phyloP scores from a whole-genome alignment of 2,329 filamentous ascomycete genomes.

The Diaporthe citrichinensis region DNA sequence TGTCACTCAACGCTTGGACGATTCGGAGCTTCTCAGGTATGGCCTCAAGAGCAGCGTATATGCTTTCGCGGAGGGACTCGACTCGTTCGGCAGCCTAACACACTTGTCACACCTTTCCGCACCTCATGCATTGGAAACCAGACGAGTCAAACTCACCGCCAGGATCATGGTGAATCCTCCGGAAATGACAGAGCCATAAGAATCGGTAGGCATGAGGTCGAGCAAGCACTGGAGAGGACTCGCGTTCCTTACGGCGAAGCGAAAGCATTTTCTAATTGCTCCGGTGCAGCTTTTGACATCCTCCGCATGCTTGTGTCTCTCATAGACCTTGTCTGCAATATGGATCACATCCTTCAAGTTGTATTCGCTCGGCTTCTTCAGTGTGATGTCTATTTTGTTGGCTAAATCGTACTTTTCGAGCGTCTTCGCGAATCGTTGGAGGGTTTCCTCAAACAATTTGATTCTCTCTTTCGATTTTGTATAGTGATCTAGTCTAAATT shows the following conservation, averaged over 20 bases:
- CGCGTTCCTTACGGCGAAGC: background rate
- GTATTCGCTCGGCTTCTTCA: background rate
- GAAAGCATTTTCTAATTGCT: background rate
- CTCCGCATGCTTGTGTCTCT: background rate
- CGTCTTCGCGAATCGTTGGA: no score
- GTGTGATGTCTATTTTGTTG: background rate
- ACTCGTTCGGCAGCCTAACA: background rate
- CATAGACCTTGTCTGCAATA: background rate
- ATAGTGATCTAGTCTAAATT: no score
- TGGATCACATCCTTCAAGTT: background rate
- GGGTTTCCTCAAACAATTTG: no score
- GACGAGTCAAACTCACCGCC: background rate
- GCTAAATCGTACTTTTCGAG: background rate
- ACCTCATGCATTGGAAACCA: background rate
- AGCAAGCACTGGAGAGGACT: background rate
- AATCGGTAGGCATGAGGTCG: background rate
- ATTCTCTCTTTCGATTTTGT: no score
- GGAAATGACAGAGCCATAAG: background rate
- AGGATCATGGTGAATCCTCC: background rate
- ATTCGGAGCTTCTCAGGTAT: background rate
- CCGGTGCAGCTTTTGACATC: background rate
- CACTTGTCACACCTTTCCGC: no score
- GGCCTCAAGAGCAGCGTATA: background rate
- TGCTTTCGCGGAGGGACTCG: background rate
- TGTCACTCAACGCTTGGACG: background rate